Base-by-base conservation (phyloP, 2,329 filamentous ascomycete genomes). In the Aspergillus niger region DNA sequence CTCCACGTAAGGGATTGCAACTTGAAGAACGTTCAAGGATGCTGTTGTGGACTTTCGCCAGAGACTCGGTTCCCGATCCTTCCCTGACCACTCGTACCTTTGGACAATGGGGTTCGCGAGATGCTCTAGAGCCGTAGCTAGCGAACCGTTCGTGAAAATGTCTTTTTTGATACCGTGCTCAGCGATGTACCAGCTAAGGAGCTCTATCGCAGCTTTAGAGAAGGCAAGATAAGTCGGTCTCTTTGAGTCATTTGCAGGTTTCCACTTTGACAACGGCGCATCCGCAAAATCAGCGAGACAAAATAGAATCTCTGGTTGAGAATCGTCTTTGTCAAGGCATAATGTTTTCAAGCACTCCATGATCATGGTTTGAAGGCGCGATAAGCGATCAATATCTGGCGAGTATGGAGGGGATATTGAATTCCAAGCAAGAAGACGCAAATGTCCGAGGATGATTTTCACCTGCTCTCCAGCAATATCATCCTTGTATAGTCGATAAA, bases 141-240 rank as follows among this genome's bases (percentile, higher is more conserved):
- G 81, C 1, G 91, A 87, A 1, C 87, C 87, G 48, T 86, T 87
- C 1, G 79, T 80, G 69, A 93, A 92, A 0, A 96, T 85, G 38
- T 90, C 86, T n/a, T 79, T 70, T 24, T 90, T 86, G 55, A 79
- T 76, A 1, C 76, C 77, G 55, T 76, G 69, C 1, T 76, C 74
- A 6, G 68, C 61, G 49, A 79, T 67, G 59, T 79, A 79, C 75
- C 76, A 78, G 51, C 69, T 72, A 22, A 96, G 76, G 49, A 92
- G 84, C 2, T 83, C 79, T 83, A 97, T 95, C 60, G 89, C 87
- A 20, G 86, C 86, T 74, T 95, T 96, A 1, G 93, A 92, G 71
- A 98, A 85, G 36, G 95, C 94, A 58, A 99, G 87, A 71, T 92
- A 98, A 0, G 92, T 96, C 6, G 91, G 90, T 59, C 86, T 86